Evolutionary conservation across 2,329 filamentous ascomycete species (phyloP).

Genomic region (Periglandula ipomoeae): DNA sequence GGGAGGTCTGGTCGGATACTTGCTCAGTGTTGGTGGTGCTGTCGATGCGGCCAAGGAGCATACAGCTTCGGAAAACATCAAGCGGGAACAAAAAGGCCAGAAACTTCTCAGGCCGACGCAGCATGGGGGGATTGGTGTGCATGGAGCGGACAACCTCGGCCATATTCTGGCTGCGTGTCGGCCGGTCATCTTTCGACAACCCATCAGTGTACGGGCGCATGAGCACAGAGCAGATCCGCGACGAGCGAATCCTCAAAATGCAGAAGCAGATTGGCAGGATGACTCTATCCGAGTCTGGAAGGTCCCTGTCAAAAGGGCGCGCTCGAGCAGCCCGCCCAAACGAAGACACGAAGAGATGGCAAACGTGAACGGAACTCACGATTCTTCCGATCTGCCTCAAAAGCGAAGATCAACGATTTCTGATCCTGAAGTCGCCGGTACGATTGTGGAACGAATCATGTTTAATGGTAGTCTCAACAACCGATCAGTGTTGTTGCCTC

Average conservation of each 20-base stretch:
- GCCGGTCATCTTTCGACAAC: constrained; percentile 77
- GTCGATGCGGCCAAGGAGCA: constrained; percentile 38
- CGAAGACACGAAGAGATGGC: constrained; percentile 17
- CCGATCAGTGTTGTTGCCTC: constrained; percentile 14
- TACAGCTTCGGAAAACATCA: constrained; percentile 28
- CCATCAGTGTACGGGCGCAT: constrained; percentile 60
- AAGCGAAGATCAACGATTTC: constrained; percentile 14
- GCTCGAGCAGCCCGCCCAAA: constrained; percentile 27
- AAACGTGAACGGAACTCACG: constrained; percentile 2
- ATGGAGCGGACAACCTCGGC: constrained; percentile 71
- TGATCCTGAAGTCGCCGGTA: constrained; percentile 20
- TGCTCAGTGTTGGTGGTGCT: constrained; percentile 73
- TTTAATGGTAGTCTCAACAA: constrained; percentile 23
- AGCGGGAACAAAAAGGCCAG: constrained; percentile 29
- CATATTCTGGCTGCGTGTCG: constrained; percentile 76
- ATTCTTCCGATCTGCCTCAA: constrained; percentile 1
- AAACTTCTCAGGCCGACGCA: constrained; percentile 16
- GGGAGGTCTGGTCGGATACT: constrained; percentile 76
- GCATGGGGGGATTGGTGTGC: constrained; percentile 48
- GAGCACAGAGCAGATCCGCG: constrained; percentile 51
- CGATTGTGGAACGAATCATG: constrained; percentile 26
- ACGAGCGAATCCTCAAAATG: constrained; percentile 13
- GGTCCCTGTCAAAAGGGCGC: constrained; percentile 40
- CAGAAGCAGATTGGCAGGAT: constrained; percentile 63
- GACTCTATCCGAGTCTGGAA: constrained; percentile 77